Percentiles rank a stretch among this genome's conserved stretches.
These are phyloP conservation scores for Puccinia sorghi DNA, from an alignment of 1,284 basidiomycete genomes.

Conservation along the genomic window DNA sequence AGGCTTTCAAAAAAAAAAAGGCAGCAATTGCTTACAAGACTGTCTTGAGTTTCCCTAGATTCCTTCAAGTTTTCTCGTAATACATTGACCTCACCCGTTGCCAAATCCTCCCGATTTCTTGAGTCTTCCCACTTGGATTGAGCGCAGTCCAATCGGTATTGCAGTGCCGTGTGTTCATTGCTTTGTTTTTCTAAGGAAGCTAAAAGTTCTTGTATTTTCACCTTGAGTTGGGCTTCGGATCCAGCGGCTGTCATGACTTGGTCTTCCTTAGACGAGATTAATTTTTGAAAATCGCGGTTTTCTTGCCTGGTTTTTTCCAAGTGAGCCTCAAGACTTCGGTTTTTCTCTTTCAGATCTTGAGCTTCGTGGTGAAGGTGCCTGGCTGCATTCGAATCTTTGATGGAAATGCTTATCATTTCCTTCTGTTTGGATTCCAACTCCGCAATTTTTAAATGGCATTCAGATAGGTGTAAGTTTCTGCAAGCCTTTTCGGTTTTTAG, in stretches of 20 bases:
- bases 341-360: background rate
- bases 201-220: conserved; percentile 2
- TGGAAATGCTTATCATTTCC: conserved; percentile 9
- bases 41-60: conserved; percentile 6
- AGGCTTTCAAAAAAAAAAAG: no score
- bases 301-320: background rate
- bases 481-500: conserved; percentile 18
- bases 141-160: conserved; percentile 18
- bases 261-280: background rate
- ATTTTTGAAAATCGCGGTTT: background rate
- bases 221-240: conserved; percentile 15
- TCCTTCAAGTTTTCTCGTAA: conserved; percentile 29
- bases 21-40: conserved; percentile 13
- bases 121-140: conserved; percentile 38
- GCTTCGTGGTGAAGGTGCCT: conserved; percentile 2
- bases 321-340: background rate
- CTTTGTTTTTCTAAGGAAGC: background rate
- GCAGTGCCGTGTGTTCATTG: conserved; percentile 1
- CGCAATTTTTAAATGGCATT: conserved; percentile 28
- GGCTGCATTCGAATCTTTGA: background rate
- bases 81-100: conserved; percentile 23
- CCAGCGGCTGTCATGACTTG: conserved; percentile 4
- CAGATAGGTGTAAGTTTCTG: conserved; percentile 10
- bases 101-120: conserved; percentile 17
- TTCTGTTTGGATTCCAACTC: conserved; percentile 9